Percentiles rank a stretch among this genome's conserved stretches.
Conservation (phyloP, 208 protist genomes). For the Acanthamoeba healyi region DNA sequence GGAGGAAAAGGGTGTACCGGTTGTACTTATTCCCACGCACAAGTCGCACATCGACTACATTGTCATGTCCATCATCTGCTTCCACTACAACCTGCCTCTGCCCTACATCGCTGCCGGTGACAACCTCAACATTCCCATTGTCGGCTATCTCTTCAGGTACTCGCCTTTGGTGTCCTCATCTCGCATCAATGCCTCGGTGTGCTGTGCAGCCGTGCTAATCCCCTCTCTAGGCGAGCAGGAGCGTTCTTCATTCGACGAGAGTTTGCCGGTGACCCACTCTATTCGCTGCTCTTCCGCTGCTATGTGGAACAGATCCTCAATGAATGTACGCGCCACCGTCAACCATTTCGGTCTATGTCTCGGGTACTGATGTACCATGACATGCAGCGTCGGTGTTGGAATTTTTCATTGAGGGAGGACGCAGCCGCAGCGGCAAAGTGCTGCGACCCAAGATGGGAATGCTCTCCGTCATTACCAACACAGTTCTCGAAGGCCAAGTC, state of each 20-base stretch:
- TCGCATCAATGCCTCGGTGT: no score
- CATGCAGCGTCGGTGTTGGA: constrained; percentile 70
- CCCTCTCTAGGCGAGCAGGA: background rate
- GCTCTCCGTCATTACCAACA: constrained; percentile 73
- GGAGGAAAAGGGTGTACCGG: constrained; percentile 42
- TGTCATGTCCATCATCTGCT: constrained; percentile 80
- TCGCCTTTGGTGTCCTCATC: no score
- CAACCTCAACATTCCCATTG: constrained; percentile 80
- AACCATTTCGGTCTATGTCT: no score
- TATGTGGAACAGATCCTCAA: constrained; percentile 78
- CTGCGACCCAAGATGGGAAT: constrained; percentile 80
- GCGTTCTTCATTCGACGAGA: constrained; percentile 84
- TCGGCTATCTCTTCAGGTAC: constrained; percentile 38
- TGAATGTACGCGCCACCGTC: background rate
- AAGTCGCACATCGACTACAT: constrained; percentile 85
- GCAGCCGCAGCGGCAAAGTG: constrained; percentile 83
- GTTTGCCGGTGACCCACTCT: constrained; percentile 80
- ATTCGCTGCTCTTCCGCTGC: constrained; percentile 75
- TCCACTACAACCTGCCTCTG: constrained; percentile 74
- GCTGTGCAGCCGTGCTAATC: no score
- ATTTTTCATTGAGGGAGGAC: constrained; percentile 85
- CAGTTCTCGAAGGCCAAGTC: constrained; percentile 72
- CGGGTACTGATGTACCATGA: background rate
- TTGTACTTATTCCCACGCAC: constrained; percentile 83
- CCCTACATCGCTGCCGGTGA: constrained; percentile 81